A percentile compares a stretch with the other conserved stretches of the same genome.
Conservation (phyloP, 2,329 filamentous ascomycete species). For the Alternaria gansuensis region DNA sequence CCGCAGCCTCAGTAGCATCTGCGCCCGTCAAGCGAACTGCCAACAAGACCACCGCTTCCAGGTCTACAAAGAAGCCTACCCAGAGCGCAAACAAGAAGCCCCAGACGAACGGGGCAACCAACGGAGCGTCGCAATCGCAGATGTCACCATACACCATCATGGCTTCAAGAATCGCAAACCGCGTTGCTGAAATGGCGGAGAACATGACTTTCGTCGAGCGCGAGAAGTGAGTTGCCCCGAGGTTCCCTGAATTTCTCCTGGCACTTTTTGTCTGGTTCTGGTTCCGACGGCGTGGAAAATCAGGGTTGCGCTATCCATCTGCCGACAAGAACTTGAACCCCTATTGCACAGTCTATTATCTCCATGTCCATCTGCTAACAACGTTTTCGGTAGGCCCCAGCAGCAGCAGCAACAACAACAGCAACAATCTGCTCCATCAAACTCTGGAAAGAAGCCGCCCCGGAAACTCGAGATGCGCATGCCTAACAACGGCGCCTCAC, state of each 20-base stretch:
- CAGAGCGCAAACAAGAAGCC: conserved; percentile 29
- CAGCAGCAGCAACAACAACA: conserved; percentile 35
- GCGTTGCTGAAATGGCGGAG: conserved; percentile 63
- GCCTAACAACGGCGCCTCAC: conserved; percentile 46
- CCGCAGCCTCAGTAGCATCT: conserved; percentile 47
- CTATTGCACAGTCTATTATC: neutral
- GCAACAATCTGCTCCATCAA: conserved; percentile 22
- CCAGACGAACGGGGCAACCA: conserved; percentile 39
- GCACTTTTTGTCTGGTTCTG: neutral
- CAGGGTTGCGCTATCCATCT: neutral
- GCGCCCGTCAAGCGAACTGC: conserved; percentile 46
- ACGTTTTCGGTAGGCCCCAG: conserved; percentile 28
- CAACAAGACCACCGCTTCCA: conserved; percentile 43
- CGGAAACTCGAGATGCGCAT: conserved; percentile 62
- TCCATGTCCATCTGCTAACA: conserved; percentile 21
- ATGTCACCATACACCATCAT: conserved; percentile 62
- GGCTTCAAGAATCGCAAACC: conserved; percentile 60
- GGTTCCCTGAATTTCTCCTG: neutral
- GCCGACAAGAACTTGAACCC: neutral
- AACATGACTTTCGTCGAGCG: conserved; percentile 62
- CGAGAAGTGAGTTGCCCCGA: conserved; percentile 42
- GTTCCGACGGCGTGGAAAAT: conserved; percentile 27
- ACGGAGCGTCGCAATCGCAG: conserved; percentile 38
- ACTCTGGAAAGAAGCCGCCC: conserved; percentile 54
- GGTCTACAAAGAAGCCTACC: conserved; percentile 41